A percentile compares a stretch with the other conserved stretches of the same genome.
Conservation (phyloP, 306 rosid genomes). For the Castanopsis chinensis region DNA sequence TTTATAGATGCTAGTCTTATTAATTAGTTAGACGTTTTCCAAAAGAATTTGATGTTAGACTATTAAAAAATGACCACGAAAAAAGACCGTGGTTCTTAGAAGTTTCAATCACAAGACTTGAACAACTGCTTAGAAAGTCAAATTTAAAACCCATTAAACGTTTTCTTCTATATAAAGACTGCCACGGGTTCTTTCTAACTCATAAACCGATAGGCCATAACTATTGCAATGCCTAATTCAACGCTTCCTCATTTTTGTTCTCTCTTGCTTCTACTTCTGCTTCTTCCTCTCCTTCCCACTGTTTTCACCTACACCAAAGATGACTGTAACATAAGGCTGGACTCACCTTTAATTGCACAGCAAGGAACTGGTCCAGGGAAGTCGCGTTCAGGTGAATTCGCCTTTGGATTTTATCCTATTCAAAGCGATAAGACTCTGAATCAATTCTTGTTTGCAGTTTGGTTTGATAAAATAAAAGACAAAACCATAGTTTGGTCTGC, state of each 20-base stretch:
- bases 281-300: not conserved
- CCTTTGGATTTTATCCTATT: slow-evolving; percentile 6
- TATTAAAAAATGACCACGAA: too few species aligned
- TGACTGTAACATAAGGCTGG: not conserved
- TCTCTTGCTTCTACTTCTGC: not conserved
- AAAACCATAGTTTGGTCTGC: slow-evolving; percentile 30
- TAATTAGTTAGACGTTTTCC: too few species aligned
- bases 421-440: not conserved
- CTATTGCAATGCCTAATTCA: not conserved
- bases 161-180: not conserved
- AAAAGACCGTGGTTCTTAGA: too few species aligned
- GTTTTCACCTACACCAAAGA: not conserved
- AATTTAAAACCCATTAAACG: not conserved
- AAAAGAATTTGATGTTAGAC: too few species aligned
- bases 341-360: not conserved
- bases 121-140: not conserved
- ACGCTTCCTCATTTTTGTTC: not conserved
- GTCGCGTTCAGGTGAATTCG: slow-evolving; percentile 13
- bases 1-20: too few species aligned
- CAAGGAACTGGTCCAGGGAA: not conserved
- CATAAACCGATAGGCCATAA: not conserved
- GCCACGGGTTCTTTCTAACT: not conserved
- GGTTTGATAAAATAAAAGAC: slow-evolving; percentile 17
- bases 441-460: slow-evolving; percentile 16
- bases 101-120: too few species aligned